Percentiles rank a stretch among this genome's conserved stretches.
phyloP scores from a whole-genome alignment of 2,329 filamentous ascomycete genomes.

The Talaromyces sp. region DNA sequence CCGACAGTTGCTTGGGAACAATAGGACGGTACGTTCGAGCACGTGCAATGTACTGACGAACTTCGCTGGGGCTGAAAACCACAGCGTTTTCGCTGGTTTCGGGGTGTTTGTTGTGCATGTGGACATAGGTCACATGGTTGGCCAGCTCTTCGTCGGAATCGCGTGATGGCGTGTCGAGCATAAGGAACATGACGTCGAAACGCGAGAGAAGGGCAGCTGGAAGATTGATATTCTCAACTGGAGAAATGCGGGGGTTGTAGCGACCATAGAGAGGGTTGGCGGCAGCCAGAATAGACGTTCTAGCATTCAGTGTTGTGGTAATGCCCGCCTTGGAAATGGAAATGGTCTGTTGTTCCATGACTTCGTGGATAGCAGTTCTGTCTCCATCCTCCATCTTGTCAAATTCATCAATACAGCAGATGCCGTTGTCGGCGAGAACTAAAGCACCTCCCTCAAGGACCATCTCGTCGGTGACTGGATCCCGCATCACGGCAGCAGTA shows the following conservation, averaged over 20 bases:
- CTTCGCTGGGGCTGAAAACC: conserved; percentile 89
- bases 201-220: conserved; percentile 94
- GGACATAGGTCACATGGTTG: conserved; percentile 91
- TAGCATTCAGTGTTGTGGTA: conserved; percentile 91
- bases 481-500: conserved; percentile 74
- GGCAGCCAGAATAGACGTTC: conserved; percentile 91
- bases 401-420: conserved; percentile 46
- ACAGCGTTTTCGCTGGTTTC: conserved; percentile 63
- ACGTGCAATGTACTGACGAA: conserved; percentile 91
- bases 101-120: conserved; percentile 94
- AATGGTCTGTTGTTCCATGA: conserved; percentile 84
- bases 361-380: conserved; percentile 77
- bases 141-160: conserved; percentile 91
- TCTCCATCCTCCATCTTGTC: conserved; percentile 81
- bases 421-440: conserved; percentile 74
- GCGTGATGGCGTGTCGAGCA: conserved; percentile 87
- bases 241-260: conserved; percentile 95
- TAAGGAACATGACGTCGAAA: conserved; percentile 95
- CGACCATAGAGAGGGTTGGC: conserved; percentile 96
- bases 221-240: conserved; percentile 98
- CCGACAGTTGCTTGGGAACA: conserved; percentile 78
- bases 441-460: conserved; percentile 76
- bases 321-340: conserved; percentile 89
- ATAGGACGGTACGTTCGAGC: conserved; percentile 84
- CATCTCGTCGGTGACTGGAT: conserved; percentile 74